Percentiles rank a stretch among this genome's conserved stretches.
Conservation (phyloP, 176 grass and related monocot species). For the Rhynchospora tenuis region DNA sequence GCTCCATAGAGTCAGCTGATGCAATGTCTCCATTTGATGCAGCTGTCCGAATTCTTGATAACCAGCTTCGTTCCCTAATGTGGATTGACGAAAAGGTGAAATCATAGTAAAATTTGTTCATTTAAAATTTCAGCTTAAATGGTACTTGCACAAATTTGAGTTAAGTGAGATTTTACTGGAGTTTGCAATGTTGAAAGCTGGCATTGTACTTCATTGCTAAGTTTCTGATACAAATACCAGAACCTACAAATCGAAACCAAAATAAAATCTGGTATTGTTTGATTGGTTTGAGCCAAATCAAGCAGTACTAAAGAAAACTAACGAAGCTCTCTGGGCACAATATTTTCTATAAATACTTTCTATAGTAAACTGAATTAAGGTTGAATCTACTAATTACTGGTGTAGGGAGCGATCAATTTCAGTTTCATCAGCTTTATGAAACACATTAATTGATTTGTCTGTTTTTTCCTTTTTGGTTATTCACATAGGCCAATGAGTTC, state of each 20-base stretch:
- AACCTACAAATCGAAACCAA: not conserved
- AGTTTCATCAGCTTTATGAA: not conserved
- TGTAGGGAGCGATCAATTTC: conserved; percentile 14
- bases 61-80: conserved; percentile 91
- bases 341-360: not conserved
- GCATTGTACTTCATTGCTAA: not conserved
- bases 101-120: not conserved
- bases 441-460: not conserved
- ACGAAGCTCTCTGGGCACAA: conserved; percentile 8
- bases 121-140: not conserved
- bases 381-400: conserved; percentile 13
- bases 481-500: conserved; percentile 75
- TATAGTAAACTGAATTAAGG: not conserved
- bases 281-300: not conserved
- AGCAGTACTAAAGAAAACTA: not conserved
- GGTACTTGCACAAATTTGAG: not conserved
- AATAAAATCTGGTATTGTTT: not conserved
- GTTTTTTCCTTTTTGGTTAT: not conserved
- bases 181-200: not conserved
- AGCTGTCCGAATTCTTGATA: conserved; percentile 93
- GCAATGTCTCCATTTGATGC: conserved; percentile 89
- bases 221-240: not conserved
- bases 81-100: conserved; percentile 98
- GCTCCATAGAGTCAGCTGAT: conserved; percentile 57
- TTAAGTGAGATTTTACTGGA: not conserved